Percentiles rank a stretch among this genome's conserved stretches.
Conservation (phyloP, 2,329 filamentous ascomycete species). For the Domatiomyces globalis region DNA sequence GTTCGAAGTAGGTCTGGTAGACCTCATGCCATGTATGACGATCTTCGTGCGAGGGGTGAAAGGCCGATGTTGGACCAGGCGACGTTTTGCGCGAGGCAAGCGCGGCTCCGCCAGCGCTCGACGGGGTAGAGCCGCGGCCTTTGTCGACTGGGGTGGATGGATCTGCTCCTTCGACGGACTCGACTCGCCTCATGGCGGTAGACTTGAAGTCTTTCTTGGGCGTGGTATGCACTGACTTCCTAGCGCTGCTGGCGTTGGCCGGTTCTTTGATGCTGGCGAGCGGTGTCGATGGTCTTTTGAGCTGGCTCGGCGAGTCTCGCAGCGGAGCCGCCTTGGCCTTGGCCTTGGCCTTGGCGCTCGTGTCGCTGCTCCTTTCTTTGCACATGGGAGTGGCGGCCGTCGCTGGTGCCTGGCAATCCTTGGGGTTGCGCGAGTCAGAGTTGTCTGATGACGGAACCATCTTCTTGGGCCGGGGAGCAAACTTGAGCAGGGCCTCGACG, state of each 20-base stretch:
- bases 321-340: conserved; percentile 5
- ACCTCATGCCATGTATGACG: conserved; percentile 30
- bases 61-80: conserved; percentile 5
- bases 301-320: conserved; percentile 4
- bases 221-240: conserved; percentile 27
- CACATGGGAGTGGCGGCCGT: conserved; percentile 1
- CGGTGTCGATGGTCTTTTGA: conserved; percentile 24
- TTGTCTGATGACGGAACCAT: conserved; percentile 4
- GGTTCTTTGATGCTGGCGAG: conserved; percentile 5
- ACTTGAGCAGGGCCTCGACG: conserved; percentile 34
- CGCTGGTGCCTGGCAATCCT: conserved; percentile 1
- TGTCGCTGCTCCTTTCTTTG: conserved; percentile 5
- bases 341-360: conserved; percentile 4
- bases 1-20: conserved; percentile 28
- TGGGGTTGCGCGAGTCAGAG: conserved; percentile 1
- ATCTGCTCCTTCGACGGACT: conserved; percentile 25
- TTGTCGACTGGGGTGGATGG: conserved; percentile 25
- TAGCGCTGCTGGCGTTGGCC: conserved; percentile 19
- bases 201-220: conserved; percentile 30
- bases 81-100: conserved; percentile 12
- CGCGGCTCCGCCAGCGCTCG: conserved; percentile 2
- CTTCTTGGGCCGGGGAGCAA: conserved; percentile 21
- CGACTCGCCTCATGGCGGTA: conserved; percentile 26
- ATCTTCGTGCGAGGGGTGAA: conserved; percentile 21
- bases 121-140: conserved; percentile 19